Evolutionary conservation across 495 filamentous ascomycete genomes (phyloP).

Genomic region (Hypoxylon crocopeplum): DNA sequence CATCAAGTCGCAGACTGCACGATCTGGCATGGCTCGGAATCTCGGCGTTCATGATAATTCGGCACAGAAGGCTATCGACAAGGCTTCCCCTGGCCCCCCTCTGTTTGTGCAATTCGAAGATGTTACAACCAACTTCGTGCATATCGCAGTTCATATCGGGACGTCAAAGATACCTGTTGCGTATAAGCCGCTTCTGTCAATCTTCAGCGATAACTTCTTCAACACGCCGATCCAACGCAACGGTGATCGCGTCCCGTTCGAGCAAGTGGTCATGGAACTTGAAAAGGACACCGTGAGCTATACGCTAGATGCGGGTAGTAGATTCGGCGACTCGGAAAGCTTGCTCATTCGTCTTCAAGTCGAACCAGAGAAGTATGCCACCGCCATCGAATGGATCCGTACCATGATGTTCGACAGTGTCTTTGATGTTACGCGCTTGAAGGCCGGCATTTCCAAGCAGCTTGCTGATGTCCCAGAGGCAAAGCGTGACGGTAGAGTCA

Average conservation of each 20-base stretch:
- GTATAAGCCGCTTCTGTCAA: constrained; percentile 78
- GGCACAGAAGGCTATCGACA: constrained; percentile 79
- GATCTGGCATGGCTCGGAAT: constrained; percentile 78
- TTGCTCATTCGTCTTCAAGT: constrained; percentile 81
- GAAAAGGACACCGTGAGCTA: constrained; percentile 92
- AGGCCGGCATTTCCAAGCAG: constrained; percentile 83
- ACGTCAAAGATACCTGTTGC: constrained; percentile 75
- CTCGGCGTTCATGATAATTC: constrained; percentile 69
- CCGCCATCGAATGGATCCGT: constrained; percentile 82
- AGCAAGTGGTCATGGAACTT: constrained; percentile 85
- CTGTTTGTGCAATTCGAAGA: constrained; percentile 98
- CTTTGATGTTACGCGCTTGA: constrained; percentile 81
- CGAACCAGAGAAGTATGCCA: constrained; percentile 85
- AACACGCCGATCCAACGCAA: constrained; percentile 83
- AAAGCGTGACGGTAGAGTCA: constrained; percentile 85
- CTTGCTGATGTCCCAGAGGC: constrained; percentile 91
- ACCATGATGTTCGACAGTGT: constrained; percentile 86
- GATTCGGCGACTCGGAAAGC: constrained; percentile 78
- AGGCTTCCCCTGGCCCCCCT: constrained; percentile 65
- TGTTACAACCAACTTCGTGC: constrained; percentile 87
- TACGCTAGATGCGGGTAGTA: constrained; percentile 66
- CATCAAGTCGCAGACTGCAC: constrained; percentile 84
- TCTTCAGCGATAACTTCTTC: constrained; percentile 94
- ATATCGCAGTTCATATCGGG: constrained; percentile 77
- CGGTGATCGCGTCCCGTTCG: constrained; percentile 82